Conservation (phyloP, 225 moss, liverwort and hornwort species). For the Anthoceros angustus region DNA sequence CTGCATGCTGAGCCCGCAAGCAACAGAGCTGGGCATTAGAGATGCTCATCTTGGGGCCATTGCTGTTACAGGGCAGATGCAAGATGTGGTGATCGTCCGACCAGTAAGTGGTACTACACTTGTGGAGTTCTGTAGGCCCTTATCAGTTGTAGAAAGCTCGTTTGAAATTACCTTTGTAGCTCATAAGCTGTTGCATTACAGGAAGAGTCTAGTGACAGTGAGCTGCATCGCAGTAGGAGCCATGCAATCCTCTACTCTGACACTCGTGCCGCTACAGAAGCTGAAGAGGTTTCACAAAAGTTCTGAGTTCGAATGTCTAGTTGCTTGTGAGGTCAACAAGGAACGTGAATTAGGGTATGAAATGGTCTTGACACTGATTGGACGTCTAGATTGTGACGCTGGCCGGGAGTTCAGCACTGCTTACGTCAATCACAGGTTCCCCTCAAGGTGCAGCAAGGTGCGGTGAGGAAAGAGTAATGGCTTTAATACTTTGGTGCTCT, state of each 20-base stretch:
- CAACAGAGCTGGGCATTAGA: constrained; percentile 21
- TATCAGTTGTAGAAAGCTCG: too few relatives aligned
- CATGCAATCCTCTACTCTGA: constrained; percentile 76
- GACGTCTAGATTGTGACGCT: constrained; percentile 53
- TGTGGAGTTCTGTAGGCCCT: not conserved
- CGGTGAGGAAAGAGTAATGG: not conserved
- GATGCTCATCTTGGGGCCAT: constrained; percentile 38
- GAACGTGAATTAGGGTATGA: not conserved
- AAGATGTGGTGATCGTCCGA: constrained; percentile 61
- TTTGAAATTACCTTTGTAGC: too few relatives aligned
- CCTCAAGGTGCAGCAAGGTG: constrained; percentile 78
- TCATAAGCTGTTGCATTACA: not conserved
- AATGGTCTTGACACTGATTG: constrained; percentile 8
- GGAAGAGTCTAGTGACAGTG: constrained; percentile 16
- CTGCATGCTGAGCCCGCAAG: constrained; percentile 32
- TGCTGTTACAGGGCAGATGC: constrained; percentile 94
- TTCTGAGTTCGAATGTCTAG: not conserved
- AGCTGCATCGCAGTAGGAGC: constrained; percentile 23
- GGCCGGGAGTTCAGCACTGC: constrained; percentile 45
- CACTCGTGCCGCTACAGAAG: constrained; percentile 56
- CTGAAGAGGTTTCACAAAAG: constrained; percentile 29
- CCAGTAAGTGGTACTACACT: constrained; percentile 20
- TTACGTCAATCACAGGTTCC: constrained; percentile 57
- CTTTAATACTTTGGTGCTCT: not conserved
- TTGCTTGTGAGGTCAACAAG: not conserved